Conservation (phyloP, 2,329 filamentous ascomycete species). For the Zymoseptoria tritici region DNA sequence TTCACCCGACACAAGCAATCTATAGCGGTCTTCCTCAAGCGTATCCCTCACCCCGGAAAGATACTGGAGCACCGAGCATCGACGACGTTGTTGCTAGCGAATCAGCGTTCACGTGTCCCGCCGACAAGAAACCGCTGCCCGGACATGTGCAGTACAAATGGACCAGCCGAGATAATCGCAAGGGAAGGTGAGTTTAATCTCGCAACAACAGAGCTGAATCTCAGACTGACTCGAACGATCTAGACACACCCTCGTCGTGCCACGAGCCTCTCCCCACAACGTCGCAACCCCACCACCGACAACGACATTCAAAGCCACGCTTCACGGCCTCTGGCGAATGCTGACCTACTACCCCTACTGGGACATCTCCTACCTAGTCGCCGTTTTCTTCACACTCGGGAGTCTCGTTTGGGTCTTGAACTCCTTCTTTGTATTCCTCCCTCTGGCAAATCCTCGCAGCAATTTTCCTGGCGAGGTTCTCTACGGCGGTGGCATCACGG, state of each 20-base stretch:
- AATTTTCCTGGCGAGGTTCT: conserved; percentile 49
- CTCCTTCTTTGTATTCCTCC: conserved; percentile 58
- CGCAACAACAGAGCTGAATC: background rate
- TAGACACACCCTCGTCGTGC: conserved; percentile 32
- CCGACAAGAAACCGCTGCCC: background rate
- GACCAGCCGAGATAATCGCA: conserved; percentile 39
- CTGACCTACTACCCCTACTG: conserved; percentile 31
- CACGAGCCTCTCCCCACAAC: conserved; percentile 13
- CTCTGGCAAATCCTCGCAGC: conserved; percentile 38
- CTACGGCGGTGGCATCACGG: conserved; percentile 53
- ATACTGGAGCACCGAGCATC: background rate
- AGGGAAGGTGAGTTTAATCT: conserved; percentile 22
- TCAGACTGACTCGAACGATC: background rate
- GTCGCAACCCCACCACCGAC: conserved; percentile 29
- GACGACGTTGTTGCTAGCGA: background rate
- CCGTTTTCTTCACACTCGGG: conserved; percentile 47
- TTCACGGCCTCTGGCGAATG: conserved; percentile 41
- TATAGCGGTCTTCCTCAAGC: background rate
- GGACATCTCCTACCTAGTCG: conserved; percentile 34
- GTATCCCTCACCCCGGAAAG: background rate
- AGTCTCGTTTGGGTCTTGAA: conserved; percentile 42
- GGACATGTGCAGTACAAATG: conserved; percentile 29
- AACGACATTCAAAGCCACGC: conserved; percentile 26
- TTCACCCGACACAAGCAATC: background rate
- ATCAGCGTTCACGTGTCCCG: background rate